phyloP scores from a whole-genome alignment of 768 basidiomycete species.

The Hygrocybe coccinea region DNA sequence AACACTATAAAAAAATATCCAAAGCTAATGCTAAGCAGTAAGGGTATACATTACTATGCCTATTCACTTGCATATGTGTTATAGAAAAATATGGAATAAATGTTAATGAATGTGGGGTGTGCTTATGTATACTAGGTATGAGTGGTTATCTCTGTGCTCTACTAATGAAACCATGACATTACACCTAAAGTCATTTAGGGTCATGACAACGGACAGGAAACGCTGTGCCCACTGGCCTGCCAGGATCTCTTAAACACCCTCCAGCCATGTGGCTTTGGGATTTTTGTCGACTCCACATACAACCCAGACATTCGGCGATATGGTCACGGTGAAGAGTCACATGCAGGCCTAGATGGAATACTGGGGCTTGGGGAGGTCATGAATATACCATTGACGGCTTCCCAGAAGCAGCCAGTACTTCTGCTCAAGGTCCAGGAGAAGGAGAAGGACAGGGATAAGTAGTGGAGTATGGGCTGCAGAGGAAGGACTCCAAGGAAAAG shows the following conservation, averaged over 20 bases:
- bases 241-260: constrained; percentile 43
- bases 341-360: constrained; percentile 56
- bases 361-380: constrained; percentile 60
- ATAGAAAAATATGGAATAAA: too few species aligned
- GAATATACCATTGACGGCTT: constrained; percentile 39
- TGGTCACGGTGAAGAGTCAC: constrained; percentile 66
- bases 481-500: constrained; percentile 64
- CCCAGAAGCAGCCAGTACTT: constrained; percentile 7
- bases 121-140: too few species aligned
- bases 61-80: too few species aligned
- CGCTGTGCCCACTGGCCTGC: background rate
- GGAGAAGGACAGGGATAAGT: constrained; percentile 37
- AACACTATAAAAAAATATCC: too few species aligned
- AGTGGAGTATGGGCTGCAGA: constrained; percentile 77
- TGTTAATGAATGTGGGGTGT: too few species aligned
- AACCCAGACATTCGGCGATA: constrained; percentile 64
- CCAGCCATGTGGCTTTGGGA: constrained; percentile 54
- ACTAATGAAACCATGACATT: too few species aligned
- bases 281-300: constrained; percentile 59
- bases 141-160: too few species aligned
- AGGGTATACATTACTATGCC: too few species aligned
- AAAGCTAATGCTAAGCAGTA: too few species aligned
- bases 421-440: constrained; percentile 15
- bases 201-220: constrained; percentile 25
- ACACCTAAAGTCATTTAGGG: too few species aligned